Evolutionary conservation across 1,139 yeast species (phyloP).

Genomic region (Kluyveromyces sp.): DNA sequence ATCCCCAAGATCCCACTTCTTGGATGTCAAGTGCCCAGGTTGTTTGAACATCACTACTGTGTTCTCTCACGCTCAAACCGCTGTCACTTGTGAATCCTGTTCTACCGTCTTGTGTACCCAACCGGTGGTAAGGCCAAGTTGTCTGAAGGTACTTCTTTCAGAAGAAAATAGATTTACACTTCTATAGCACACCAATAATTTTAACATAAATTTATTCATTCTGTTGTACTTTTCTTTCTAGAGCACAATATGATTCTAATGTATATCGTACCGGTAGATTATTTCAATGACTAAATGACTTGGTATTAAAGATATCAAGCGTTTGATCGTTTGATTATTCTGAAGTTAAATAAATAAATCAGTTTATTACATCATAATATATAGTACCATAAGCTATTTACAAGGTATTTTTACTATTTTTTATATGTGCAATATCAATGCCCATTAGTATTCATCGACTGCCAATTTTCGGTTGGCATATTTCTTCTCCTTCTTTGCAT

Average conservation of each 20-base stretch:
- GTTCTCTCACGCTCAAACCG: constrained; percentile 99
- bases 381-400: neutral
- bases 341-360: no score
- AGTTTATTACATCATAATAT: no score
- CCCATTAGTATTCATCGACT: constrained; percentile 2
- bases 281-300: no score
- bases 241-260: neutral
- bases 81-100: constrained; percentile 98
- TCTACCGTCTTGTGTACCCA: constrained; percentile 98
- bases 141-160: constrained; percentile 99
- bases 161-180: constrained; percentile 71
- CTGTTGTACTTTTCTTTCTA: neutral
- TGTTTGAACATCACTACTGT: constrained; percentile 98
- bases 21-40: constrained; percentile 99
- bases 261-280: no score
- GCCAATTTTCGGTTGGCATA: constrained; percentile 6
- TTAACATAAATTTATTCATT: constrained; percentile 5
- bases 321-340: no score
- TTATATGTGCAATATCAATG: no score
- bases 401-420: neutral
- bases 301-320: no score
- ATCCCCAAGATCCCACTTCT: constrained; percentile 97
- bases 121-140: constrained; percentile 99
- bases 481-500: constrained; percentile 10
- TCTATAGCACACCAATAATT: constrained; percentile 8